Base-by-base conservation (phyloP, 2,329 filamentous ascomycete species). In the Phialemonium atrogriseum region DNA sequence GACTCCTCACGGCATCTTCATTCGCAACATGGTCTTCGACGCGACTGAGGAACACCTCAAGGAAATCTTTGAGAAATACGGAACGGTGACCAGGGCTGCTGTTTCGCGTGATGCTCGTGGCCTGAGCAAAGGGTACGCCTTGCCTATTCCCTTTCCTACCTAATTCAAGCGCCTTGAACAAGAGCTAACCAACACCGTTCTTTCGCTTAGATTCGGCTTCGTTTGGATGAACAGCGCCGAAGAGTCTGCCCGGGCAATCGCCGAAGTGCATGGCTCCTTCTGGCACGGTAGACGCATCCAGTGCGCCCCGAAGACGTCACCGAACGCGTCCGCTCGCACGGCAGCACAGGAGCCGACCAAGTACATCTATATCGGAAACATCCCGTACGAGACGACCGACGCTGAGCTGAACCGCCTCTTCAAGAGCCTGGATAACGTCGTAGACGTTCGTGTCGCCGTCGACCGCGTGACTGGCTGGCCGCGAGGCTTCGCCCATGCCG, bases 301-400 rank as follows among this genome's bases (percentile, higher is more conserved):
- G 19, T 13, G 27, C n/a, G 26, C 16, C 19, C 27, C 15, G n/a
- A n/a, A n/a, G n/a, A n/a, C n/a, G n/a, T n/a, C n/a, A n/a, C n/a
- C n/a, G n/a, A n/a, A n/a, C n/a, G 14, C 30, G 10, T 13, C 22
- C 32, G 37, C 12, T 5, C 13, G 10, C 17, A 6, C 7, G 13
- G 10, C 14, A 7, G 5, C 14, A 16, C 14, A 9, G 7, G 24
- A 32, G 22, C 54, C 54, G 11, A 49, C 47, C 10, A 18, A 19
- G n/a, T 45, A 41, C 23, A 46, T 94, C 20, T 94, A 82, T 64
- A 73, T 94, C 45, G 85, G 86, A 44, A 91, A 91, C 63, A 76
- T 94, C 58, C 78, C 84, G 9, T 91, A 83, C 51, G 83, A 93
- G 59, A 81, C 88, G 63, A 83, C 81, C 7, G 86, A 94, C 50